A percentile compares a stretch with the other conserved stretches of the same genome.
These are phyloP conservation scores for Chlorella sorokiniana DNA, from an alignment of 139 green algal genomes.

Conservation along the genomic window DNA sequence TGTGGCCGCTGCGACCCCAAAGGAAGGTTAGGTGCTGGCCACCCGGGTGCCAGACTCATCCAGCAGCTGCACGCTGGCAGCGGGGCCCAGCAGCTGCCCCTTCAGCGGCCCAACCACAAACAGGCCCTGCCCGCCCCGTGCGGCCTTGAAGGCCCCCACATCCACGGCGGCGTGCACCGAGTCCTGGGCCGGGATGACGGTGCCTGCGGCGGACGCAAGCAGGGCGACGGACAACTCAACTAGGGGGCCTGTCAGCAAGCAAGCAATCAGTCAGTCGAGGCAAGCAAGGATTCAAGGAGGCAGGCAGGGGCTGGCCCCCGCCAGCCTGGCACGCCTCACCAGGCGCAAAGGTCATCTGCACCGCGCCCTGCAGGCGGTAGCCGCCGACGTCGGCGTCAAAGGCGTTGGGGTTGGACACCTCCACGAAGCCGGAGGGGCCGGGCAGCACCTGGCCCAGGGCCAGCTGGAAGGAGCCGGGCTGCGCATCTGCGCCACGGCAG, in stretches of 20 bases:
- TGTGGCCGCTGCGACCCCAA: not conserved
- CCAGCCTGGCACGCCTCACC: no score
- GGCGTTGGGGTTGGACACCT: constrained; percentile 60
- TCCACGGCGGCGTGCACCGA: constrained; percentile 40
- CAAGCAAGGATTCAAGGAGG: not conserved
- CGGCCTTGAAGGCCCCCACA: constrained; percentile 43
- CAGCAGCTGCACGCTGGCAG: constrained; percentile 22
- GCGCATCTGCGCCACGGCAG: not conserved
- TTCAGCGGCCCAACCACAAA: constrained; percentile 50
- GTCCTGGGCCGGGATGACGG: constrained; percentile 52
- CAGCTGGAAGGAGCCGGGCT: constrained; percentile 34
- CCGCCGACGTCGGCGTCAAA: constrained; percentile 73
- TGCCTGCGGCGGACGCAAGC: constrained; percentile 29
- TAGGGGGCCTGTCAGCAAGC: not conserved
- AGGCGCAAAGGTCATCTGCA: constrained; percentile 39
- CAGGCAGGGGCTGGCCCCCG: not conserved
- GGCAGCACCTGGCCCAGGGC: constrained; percentile 25
- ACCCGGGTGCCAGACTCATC: not conserved
- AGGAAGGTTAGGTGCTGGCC: constrained; percentile 11
- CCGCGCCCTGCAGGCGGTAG: constrained; percentile 57
- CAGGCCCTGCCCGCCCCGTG: constrained; percentile 46
- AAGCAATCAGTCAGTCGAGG: not conserved
- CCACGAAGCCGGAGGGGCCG: constrained; percentile 36
- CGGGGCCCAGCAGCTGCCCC: constrained; percentile 19
- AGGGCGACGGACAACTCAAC: not conserved